Conservation (phyloP, 352 stramenopile species). For the Globisporangium barbulae region DNA sequence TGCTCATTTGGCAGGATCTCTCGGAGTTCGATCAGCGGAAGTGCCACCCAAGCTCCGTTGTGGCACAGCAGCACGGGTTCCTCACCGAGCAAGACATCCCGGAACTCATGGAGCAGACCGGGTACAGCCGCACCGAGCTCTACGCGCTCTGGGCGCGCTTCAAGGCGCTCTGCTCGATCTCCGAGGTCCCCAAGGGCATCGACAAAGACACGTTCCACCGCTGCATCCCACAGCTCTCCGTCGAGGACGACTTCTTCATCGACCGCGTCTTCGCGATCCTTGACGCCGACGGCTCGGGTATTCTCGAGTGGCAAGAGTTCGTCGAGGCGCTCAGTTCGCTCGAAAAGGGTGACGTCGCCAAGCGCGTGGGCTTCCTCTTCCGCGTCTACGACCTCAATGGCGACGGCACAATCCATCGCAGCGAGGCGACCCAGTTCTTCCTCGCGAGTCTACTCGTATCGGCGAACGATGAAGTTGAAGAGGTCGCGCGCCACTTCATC, state of each 20-base stretch:
- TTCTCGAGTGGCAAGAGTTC: slow-evolving; percentile 74
- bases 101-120: slow-evolving; percentile 39
- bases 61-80: slow-evolving; percentile 51
- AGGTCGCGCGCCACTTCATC: slow-evolving; percentile 57
- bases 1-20: slow-evolving; percentile 20
- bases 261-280: slow-evolving; percentile 68
- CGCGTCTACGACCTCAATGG: slow-evolving; percentile 74
- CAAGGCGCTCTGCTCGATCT: slow-evolving; percentile 68
- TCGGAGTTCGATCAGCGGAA: slow-evolving; percentile 25
- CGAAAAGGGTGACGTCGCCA: slow-evolving; percentile 51
- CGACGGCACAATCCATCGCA: slow-evolving; percentile 52
- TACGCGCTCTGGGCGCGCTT: slow-evolving; percentile 70
- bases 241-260: slow-evolving; percentile 75
- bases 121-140: slow-evolving; percentile 56
- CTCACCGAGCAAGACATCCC: slow-evolving; percentile 54
- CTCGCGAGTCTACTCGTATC: slow-evolving; percentile 49
- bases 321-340: slow-evolving; percentile 61
- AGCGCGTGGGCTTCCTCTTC: slow-evolving; percentile 65
- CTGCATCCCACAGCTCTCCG: slow-evolving; percentile 51
- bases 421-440: slow-evolving; percentile 62
- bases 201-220: slow-evolving; percentile 69
- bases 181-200: slow-evolving; percentile 36
- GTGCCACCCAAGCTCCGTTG: slow-evolving; percentile 27
- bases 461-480: slow-evolving; percentile 35
- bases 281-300: slow-evolving; percentile 53